These are phyloP conservation scores for Hydrangea macrophylla DNA, from an alignment of 148 eudicot species.

Conservation along the genomic window DNA sequence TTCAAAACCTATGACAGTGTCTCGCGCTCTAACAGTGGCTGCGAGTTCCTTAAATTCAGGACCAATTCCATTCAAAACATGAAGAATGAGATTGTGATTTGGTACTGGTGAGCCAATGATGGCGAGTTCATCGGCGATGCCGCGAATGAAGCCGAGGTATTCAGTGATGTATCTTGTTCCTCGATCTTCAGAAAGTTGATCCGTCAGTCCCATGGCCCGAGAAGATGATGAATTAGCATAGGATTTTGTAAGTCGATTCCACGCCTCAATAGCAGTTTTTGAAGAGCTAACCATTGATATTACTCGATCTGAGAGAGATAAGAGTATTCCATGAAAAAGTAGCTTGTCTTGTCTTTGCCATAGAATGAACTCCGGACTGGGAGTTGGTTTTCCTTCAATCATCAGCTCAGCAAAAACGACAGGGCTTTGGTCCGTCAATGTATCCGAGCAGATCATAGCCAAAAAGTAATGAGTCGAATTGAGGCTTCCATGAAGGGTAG, in stretches of 20 bases:
- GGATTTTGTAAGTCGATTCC: conserved; percentile 3
- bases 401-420: not conserved
- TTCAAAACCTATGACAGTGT: not conserved
- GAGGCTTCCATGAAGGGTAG: conserved; percentile 10
- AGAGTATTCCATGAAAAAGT: conserved; percentile 3
- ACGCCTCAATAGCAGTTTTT: not conserved
- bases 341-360: conserved; percentile 7
- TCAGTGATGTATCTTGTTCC: not conserved
- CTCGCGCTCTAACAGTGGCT: conserved; percentile 3
- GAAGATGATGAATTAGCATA: conserved; percentile 13
- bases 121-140: too few relatives aligned
- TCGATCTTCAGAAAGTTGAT: not conserved
- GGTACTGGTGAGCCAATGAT: not conserved
- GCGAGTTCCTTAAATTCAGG: conserved; percentile 1
- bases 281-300: not conserved
- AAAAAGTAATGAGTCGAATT: not conserved
- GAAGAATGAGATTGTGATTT: not conserved
- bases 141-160: too few relatives aligned
- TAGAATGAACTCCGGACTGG: not conserved
- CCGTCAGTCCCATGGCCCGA: conserved; percentile 5
- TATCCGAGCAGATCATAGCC: conserved; percentile 8
- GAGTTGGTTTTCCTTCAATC: not conserved
- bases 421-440: conserved; percentile 4
- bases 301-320: conserved; percentile 1
- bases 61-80: not conserved